These are phyloP conservation scores for Amanita subjunquillea DNA, from an alignment of 768 basidiomycete species.

Conservation along the genomic window DNA sequence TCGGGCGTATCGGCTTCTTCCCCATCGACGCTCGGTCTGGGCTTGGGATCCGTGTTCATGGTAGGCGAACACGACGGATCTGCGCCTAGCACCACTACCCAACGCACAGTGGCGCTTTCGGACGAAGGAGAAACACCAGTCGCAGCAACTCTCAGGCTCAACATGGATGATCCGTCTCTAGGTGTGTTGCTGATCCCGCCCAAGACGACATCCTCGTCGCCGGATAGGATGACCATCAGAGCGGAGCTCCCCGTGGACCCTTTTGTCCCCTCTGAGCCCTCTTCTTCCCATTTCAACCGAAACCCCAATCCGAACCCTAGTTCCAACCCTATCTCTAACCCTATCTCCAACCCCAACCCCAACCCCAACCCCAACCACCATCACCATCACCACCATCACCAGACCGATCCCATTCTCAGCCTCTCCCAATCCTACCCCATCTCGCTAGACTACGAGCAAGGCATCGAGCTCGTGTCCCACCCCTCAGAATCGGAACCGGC, in stretches of 20 bases:
- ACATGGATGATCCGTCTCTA: too few relatives aligned
- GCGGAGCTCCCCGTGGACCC: not conserved
- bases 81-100: not conserved
- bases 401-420: not conserved
- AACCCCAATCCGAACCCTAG: not conserved
- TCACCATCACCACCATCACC: not conserved
- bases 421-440: conserved; percentile 5
- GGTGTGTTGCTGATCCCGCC: too few relatives aligned
- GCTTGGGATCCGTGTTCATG: not conserved
- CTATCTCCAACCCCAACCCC: not conserved
- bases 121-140: not conserved
- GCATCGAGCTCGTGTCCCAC: conserved; percentile 1
- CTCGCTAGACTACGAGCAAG: conserved; percentile 6
- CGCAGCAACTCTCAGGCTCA: not conserved
- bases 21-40: not conserved
- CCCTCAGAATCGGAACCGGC: not conserved
- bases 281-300: not conserved
- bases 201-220: too few relatives aligned
- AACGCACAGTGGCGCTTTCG: not conserved
- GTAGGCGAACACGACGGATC: not conserved
- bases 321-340: not conserved
- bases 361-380: not conserved
- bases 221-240: not conserved
- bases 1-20: not conserved
- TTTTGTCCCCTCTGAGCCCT: too few relatives aligned